Base-by-base conservation (phyloP, 352 stramenopile species). In the Phytophthora citrophthora region DNA sequence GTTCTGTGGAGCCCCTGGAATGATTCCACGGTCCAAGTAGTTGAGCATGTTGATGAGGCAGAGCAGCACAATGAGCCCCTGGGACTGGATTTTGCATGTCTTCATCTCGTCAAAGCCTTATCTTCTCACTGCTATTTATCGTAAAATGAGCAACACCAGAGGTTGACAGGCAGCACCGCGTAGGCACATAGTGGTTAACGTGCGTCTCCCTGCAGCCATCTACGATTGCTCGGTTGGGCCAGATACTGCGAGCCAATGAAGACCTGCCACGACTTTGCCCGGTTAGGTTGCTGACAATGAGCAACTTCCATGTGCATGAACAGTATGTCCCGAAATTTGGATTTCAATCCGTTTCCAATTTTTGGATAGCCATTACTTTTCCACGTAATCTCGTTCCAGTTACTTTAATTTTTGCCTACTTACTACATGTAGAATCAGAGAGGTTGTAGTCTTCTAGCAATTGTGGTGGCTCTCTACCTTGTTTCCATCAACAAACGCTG, bases 1-100 rank as follows among this genome's bases (percentile, higher is more conserved):
- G 45, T 34, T 74, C 46, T 74, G 57, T 23, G 57, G 48, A 0
- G 90, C 88, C 18, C 95, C 95, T 20, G 0, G 95, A 88, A 98
- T 98, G 41, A 40, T 40, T 4, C 91, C 89, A 18, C 94, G 83
- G 77, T 98, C 93, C 27, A 97, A 55, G 77, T 97, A 98, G 69
- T 97, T 98, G 12, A 97, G 71, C 16, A 98, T 72, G 66, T 98
- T 97, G 65, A 93, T 93, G 31, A 81, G 60, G 53, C 81, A 93
- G 34, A 96, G 63, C 16, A 93, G 11, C 15, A 40, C 56, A 70
- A 96, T 91, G 58, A 60, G 48, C 29, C 57, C 48, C 31, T 59
- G 57, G 12, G 34, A 40, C 34, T 40, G 34, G 34, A 40, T 40
- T 5, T 40, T 10, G 27, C 27, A 32, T 32, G 10, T 32, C 27